Conservation (phyloP, 129 eudicot genomes). For the Sambucus nigra region DNA sequence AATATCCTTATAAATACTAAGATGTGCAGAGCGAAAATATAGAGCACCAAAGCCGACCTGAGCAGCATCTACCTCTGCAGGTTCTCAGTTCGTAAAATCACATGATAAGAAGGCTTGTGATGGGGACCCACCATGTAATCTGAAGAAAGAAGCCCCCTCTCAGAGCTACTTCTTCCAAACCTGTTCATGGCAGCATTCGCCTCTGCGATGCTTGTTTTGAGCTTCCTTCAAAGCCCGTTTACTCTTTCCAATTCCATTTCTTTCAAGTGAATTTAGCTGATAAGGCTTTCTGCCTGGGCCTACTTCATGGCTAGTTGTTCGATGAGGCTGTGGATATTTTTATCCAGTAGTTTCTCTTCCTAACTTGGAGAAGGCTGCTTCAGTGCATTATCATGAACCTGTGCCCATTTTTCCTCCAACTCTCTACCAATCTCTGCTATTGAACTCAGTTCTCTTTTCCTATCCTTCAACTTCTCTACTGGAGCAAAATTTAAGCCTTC, state of each 20-base stretch:
- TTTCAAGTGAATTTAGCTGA: conserved; percentile 56
- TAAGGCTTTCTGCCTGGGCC: no score
- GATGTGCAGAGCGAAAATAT: conserved; percentile 59
- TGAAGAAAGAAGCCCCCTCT: conserved; percentile 27
- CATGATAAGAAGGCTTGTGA: conserved; percentile 45
- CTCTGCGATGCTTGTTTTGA: no score
- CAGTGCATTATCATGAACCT: conserved; percentile 60
- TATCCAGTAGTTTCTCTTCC: conserved; percentile 72
- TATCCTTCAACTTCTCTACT: conserved; percentile 49
- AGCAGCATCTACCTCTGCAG: conserved; percentile 74
- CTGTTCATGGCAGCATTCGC: no score
- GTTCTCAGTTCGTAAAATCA: conserved; percentile 39
- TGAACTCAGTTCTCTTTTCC: conserved; percentile 72
- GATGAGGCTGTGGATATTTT: conserved; percentile 77
- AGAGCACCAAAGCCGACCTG: conserved; percentile 88
- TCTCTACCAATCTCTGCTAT: conserved; percentile 47
- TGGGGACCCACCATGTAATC: conserved; percentile 50
- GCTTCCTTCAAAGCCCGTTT: no score
- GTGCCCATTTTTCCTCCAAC: conserved; percentile 66
- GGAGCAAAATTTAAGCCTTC: conserved; percentile 35
- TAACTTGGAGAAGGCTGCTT: conserved; percentile 91
- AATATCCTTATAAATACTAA: conserved; percentile 73
- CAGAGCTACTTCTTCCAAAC: no score
- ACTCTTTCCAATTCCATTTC: no score
- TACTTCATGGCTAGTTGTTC: conserved; percentile 81